A percentile compares a stretch with the other conserved stretches of the same genome.
Evolutionary conservation across 208 protist species (phyloP).

Genomic region (Trypanosoma platydactyli): DNA sequence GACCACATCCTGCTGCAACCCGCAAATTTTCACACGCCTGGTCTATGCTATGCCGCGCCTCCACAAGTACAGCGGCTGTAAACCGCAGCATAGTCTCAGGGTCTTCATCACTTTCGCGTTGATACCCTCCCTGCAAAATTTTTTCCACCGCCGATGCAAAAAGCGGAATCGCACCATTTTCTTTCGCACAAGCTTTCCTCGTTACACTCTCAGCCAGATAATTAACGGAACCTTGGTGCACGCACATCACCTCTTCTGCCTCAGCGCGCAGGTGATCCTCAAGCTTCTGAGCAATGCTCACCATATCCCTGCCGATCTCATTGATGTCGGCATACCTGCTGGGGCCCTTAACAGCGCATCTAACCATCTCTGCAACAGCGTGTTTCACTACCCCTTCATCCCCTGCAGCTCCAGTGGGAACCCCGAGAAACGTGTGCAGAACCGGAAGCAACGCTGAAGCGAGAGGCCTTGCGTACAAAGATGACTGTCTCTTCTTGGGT

Average conservation of each 20-base stretch:
- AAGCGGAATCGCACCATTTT: slow-evolving; percentile 2
- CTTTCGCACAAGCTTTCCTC: neutral
- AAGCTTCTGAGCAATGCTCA: slow-evolving; percentile 10
- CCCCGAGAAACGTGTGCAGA: neutral
- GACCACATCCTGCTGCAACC: neutral
- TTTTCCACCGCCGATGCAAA: slow-evolving; percentile 5
- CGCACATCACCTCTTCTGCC: neutral
- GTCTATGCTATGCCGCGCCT: slow-evolving; percentile 8
- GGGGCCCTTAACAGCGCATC: neutral
- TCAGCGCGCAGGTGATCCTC: slow-evolving; percentile 9
- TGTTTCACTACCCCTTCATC: neutral
- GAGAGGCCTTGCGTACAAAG: too few relatives aligned
- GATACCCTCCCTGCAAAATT: neutral
- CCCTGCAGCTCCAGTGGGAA: neutral
- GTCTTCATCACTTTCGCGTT: neutral
- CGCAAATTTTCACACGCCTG: slow-evolving; percentile 15
- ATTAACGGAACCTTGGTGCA: neutral
- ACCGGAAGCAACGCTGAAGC: too few relatives aligned
- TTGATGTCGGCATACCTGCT: slow-evolving; percentile 7
- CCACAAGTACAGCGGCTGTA: neutral
- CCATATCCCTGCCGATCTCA: slow-evolving; percentile 12
- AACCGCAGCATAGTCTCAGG: slow-evolving; percentile 1
- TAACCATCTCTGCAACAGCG: neutral
- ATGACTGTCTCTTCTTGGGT: neutral
- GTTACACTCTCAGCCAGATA: neutral